A percentile compares a stretch with the other conserved stretches of the same genome.
Conservation (phyloP, 148 eudicot genomes). For the Camellia japonica region DNA sequence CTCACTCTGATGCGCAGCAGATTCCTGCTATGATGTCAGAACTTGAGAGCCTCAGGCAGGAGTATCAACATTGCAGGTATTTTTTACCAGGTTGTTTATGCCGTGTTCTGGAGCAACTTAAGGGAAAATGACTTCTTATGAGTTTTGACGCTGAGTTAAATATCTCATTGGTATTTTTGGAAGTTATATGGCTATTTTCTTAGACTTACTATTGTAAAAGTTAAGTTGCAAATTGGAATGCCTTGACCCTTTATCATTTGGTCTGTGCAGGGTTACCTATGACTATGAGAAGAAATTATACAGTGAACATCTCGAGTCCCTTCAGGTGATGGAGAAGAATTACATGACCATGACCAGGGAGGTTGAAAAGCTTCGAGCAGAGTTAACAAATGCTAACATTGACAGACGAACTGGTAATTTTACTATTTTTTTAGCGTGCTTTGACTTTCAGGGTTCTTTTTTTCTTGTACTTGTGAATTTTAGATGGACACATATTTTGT, state of each 20-base stretch:
- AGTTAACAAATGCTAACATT: slow-evolving; percentile 56
- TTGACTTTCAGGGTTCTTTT: neutral
- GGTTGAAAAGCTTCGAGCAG: slow-evolving; percentile 89
- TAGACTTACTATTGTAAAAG: neutral
- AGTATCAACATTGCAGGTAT: slow-evolving; percentile 92
- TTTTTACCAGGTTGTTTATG: slow-evolving; percentile 7
- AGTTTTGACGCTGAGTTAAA: neutral
- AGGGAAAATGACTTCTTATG: neutral
- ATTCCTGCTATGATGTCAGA: slow-evolving; percentile 75
- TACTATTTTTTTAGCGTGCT: neutral
- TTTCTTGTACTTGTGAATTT: neutral
- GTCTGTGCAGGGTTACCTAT: slow-evolving; percentile 69
- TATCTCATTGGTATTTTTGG: neutral
- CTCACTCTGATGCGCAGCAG: slow-evolving; percentile 63
- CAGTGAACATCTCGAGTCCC: slow-evolving; percentile 87
- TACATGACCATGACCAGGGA: slow-evolving; percentile 85
- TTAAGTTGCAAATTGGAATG: slow-evolving; percentile 3
- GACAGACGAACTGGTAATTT: slow-evolving; percentile 66
- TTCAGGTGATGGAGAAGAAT: slow-evolving; percentile 95
- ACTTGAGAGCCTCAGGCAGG: slow-evolving; percentile 76
- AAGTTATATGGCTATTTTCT: neutral
- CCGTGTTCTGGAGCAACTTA: neutral
- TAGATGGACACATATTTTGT: neutral
- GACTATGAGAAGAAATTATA: slow-evolving; percentile 91
- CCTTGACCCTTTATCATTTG: slow-evolving; percentile 6